Evolutionary conservation across 805 yeast species (phyloP), one percentile per base, ranked within the genome.

Genomic region (Teunomyces pallodes): DNA sequence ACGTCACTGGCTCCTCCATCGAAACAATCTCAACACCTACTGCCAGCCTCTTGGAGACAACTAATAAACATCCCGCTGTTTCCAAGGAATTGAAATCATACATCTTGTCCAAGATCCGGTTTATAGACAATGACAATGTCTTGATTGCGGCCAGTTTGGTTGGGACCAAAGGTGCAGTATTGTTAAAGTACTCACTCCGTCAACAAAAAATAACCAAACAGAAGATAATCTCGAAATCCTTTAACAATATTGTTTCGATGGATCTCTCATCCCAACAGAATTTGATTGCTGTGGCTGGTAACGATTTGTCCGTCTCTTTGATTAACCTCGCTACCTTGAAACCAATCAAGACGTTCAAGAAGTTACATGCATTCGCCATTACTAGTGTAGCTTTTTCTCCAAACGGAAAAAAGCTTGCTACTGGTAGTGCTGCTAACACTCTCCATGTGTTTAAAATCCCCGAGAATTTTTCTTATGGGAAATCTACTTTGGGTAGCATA

Each of bases 281-380:
- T 52, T 64, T 82, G 42, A 65, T 80, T 27, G 84, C 83, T 1
- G 54, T 83, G 17, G 83, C 86, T 0, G 83, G 84, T 0, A 81
- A 83, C 47, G 94, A 87, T 55, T 78, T 82, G 53, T 80, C 94
- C 1, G 69, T 90, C 9, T 67, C 80, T 1, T 55, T 90, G n/a
- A 63, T 83, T 9, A 75, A 77, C 36, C 62, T 78, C 12, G 68
- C 74, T 2, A 80, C 76, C 51, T 77, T 90, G 50, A 73, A 76
- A 38, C 64, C 76, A 9, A 56, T 81, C 24, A 80, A 77, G 48
- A 67, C 74, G 5, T 69, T 82, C 47, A 76, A 77, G 38, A 79
- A 85, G 51, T 82, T 87, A 46, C 97, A 90, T 62, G 71, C 77
- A 7, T 87, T 87, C 63, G 90, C 95, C 24, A 83, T 90, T 45